Percentiles rank a stretch among this genome's conserved stretches.
These are phyloP conservation scores for Clitopilus passeckerianus DNA, from an alignment of 768 basidiomycete species.

Conservation along the genomic window DNA sequence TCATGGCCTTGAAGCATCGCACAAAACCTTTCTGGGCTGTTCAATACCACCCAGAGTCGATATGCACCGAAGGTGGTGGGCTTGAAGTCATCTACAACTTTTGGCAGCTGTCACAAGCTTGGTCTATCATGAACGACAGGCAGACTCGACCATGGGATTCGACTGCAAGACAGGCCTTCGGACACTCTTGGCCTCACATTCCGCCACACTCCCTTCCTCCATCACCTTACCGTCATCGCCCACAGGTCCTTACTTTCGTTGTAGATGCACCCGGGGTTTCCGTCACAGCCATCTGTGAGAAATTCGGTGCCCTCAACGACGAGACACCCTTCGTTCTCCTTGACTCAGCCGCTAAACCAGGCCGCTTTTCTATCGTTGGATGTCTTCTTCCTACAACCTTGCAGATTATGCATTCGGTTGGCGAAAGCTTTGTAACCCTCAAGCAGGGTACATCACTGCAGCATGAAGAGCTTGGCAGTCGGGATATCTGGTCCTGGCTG, in stretches of 20 bases:
- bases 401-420: slow-evolving; percentile 53
- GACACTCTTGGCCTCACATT: slow-evolving; percentile 55
- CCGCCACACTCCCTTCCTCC: slow-evolving; percentile 19
- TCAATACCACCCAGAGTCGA: slow-evolving; percentile 87
- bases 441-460: slow-evolving; percentile 26
- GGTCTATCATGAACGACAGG: slow-evolving; percentile 41
- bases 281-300: slow-evolving; percentile 50
- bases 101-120: slow-evolving; percentile 61
- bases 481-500: slow-evolving; percentile 73
- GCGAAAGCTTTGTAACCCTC: slow-evolving; percentile 44
- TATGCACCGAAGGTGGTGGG: slow-evolving; percentile 66
- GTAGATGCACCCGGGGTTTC: slow-evolving; percentile 39
- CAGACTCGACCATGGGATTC: slow-evolving; percentile 35
- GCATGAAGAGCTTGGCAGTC: slow-evolving; percentile 38
- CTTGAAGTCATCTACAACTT: slow-evolving; percentile 68
- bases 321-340: slow-evolving; percentile 61
- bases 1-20: slow-evolving; percentile 71
- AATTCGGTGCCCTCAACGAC: slow-evolving; percentile 56
- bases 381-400: slow-evolving; percentile 48
- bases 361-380: slow-evolving; percentile 69
- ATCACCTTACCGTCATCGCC: slow-evolving; percentile 14
- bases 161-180: slow-evolving; percentile 29
- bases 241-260: slow-evolving; percentile 25
- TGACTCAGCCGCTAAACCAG: slow-evolving; percentile 74
- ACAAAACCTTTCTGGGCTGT: slow-evolving; percentile 79